A percentile compares a stretch with the other conserved stretches of the same genome.
phyloP scores from a whole-genome alignment of 2,329 filamentous ascomycete species.

The Beauveria rudraprayagi region DNA sequence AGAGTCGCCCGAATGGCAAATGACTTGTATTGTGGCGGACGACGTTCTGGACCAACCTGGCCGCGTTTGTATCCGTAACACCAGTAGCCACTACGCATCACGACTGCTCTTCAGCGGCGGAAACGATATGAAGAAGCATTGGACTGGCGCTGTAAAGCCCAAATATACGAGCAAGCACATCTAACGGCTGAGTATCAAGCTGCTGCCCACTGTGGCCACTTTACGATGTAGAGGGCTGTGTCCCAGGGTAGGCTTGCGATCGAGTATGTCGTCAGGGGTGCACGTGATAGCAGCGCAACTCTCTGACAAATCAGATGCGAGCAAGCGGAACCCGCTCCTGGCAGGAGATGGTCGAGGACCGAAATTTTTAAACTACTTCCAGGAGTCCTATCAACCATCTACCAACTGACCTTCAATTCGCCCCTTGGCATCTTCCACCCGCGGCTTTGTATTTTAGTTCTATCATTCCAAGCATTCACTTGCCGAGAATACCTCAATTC shows the following conservation, averaged over 20 bases:
- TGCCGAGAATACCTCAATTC: not conserved
- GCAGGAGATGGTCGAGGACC: not conserved
- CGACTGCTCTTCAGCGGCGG: too few relatives aligned
- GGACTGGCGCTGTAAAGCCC: too few relatives aligned
- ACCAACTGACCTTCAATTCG: not conserved
- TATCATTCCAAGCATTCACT: conserved; percentile 6
- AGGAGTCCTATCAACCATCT: conserved; percentile 7
- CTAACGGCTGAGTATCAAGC: too few relatives aligned
- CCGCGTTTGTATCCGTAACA: too few relatives aligned
- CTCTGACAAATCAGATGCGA: not conserved
- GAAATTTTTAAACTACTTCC: conserved; percentile 14
- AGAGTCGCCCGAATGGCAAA: not conserved
- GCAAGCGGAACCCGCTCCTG: not conserved
- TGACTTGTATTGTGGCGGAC: not conserved
- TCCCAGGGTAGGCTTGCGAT: not conserved
- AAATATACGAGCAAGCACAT: too few relatives aligned
- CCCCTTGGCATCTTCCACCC: not conserved
- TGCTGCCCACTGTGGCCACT: not conserved
- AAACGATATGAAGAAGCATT: too few relatives aligned
- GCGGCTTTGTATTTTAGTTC: not conserved
- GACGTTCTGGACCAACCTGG: not conserved
- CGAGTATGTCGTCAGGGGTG: not conserved
- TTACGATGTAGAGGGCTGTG: not conserved
- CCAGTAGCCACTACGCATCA: too few relatives aligned
- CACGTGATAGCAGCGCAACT: conserved; percentile 11